These are phyloP conservation scores for Infundibulicybe gibba DNA, from an alignment of 768 basidiomycete genomes.

Conservation along the genomic window DNA sequence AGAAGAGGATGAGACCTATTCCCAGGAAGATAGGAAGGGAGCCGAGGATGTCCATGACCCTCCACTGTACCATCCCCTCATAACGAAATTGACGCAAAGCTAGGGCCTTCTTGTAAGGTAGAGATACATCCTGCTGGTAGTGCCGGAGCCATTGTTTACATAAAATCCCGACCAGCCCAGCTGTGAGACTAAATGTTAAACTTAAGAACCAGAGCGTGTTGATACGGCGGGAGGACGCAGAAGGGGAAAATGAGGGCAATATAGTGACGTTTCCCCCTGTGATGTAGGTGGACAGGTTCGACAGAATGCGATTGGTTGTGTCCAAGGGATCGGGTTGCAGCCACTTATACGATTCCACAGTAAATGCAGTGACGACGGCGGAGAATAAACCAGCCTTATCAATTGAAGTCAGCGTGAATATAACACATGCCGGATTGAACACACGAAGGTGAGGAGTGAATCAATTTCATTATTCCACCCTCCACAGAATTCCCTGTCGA, in stretches of 20 bases:
- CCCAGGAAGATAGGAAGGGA: constrained; percentile 1
- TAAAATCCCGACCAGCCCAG: not conserved
- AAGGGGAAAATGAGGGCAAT: not conserved
- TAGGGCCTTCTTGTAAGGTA: not conserved
- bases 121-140: not conserved
- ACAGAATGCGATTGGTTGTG: constrained; percentile 4
- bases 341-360: constrained; percentile 32
- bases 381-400: constrained; percentile 36
- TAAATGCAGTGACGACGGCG: constrained; percentile 33
- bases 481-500: constrained; percentile 24
- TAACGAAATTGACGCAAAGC: not conserved
- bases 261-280: not conserved
- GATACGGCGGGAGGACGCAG: not conserved
- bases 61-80: not conserved
- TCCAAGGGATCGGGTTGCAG: constrained; percentile 23
- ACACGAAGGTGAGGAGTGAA: constrained; percentile 33
- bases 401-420: not conserved
- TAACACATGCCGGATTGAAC: constrained; percentile 2
- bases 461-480: constrained; percentile 41
- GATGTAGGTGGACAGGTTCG: not conserved
- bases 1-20: constrained; percentile 2
- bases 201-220: not conserved
- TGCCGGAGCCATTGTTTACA: not conserved
- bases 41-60: not conserved
- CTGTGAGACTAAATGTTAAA: not conserved